Base-by-base conservation (phyloP, 1,284 basidiomycete genomes). In the Afroboletus lepidellus region DNA sequence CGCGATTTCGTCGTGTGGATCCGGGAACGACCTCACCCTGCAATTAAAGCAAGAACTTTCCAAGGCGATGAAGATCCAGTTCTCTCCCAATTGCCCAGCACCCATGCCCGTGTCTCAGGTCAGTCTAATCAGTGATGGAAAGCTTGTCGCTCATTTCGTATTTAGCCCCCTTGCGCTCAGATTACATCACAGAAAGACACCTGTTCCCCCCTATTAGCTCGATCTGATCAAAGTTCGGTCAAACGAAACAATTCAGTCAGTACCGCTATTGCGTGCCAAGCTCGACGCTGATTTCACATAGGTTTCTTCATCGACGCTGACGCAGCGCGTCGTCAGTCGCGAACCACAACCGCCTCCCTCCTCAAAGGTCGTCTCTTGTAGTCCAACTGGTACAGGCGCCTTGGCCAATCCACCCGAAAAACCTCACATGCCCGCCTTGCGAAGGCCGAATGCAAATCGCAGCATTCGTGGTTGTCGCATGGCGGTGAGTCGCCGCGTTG, bases 341-440 rank as follows among this genome's bases (percentile, higher is more conserved):
- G 5, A 23, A 11, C 53, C 29, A 30, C 37, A 18, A 16, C n/a
- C 29, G 11, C 41, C 1, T 18, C 20, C 5, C 6, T 8, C 9
- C 5, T 53, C 41, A 13, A 53, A 52, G 16, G 33, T 44, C 37
- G 6, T 24, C 18, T 54, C 54, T 2, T 16, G 30, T 23, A 24
- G 49, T 8, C 41, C 51, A 4, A 41, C 45, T 3, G 29, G 33
- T 20, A 7, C 46, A 12, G 30, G 8, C 5, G 2, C 20, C 8
- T 1, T 12, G 18, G 11, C 11, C 6, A 37, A 41, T 2, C n/a
- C 48, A 9, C n/a, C 41, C 3, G n/a, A 21, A 9, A 27, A 27
- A 9, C 27, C n/a, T n/a, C n/a, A n/a, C n/a, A n/a, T n/a, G 0
- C 54, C 65, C 0, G 61, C 56, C 25, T 25, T 62, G n/a, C 9